Evolutionary conservation across 768 basidiomycete genomes (phyloP).

Genomic region (Suillus alpinus): DNA sequence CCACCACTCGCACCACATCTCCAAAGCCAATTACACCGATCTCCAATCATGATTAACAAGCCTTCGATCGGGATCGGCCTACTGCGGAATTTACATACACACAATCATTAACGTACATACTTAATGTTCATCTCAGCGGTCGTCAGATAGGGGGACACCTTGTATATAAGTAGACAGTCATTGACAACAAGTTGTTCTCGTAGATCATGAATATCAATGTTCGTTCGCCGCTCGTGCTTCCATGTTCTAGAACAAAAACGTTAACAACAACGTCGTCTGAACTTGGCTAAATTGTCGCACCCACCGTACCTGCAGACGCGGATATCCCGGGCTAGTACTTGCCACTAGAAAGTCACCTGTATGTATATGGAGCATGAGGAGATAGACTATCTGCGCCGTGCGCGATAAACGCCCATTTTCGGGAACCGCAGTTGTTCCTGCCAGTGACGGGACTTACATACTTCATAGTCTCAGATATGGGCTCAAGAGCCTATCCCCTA

Average conservation of each 20-base stretch:
- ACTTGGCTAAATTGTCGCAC: neutral
- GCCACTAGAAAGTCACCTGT: neutral
- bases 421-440: neutral
- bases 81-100: neutral
- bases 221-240: neutral
- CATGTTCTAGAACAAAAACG: neutral
- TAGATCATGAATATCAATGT: neutral
- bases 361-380: neutral
- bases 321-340: neutral
- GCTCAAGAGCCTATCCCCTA: neutral
- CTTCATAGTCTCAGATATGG: neutral
- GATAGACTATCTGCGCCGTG: neutral
- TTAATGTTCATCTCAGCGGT: neutral
- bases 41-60: neutral
- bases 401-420: neutral
- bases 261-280: neutral
- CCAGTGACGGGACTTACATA: neutral
- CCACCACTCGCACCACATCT: neutral
- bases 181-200: neutral
- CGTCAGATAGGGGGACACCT: neutral
- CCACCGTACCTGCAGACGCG: neutral
- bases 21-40: neutral
- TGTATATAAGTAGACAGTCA: neutral
- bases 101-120: neutral
- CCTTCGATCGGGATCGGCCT: neutral